Evolutionary conservation across 2,329 filamentous ascomycete genomes (phyloP).

Genomic region (Sporothrix variecibatus): DNA sequence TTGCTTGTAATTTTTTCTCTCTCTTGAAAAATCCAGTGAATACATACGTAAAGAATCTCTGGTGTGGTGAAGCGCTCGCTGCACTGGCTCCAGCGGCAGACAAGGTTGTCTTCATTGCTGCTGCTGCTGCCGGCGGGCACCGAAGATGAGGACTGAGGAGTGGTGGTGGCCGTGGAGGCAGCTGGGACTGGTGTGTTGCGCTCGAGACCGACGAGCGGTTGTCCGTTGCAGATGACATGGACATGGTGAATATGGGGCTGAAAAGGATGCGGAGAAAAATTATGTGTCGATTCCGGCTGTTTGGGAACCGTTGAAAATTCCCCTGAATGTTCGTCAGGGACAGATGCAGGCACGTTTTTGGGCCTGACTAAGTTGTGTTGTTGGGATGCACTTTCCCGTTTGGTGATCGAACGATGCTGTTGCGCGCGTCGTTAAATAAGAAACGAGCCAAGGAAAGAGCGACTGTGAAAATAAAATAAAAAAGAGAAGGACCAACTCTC

Average conservation of each 20-base stretch:
- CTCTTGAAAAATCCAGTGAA: background rate
- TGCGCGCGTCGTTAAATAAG: background rate
- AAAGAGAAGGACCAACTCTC: background rate
- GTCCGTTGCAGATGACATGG: slow-evolving; percentile 27
- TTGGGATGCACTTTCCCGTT: slow-evolving; percentile 17
- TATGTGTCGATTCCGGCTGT: background rate
- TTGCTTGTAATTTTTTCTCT: background rate
- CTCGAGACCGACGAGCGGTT: slow-evolving; percentile 47
- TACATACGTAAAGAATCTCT: slow-evolving; percentile 59
- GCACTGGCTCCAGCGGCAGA: slow-evolving; percentile 63
- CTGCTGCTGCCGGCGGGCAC: slow-evolving; percentile 18
- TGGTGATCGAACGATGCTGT: background rate
- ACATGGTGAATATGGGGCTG: background rate
- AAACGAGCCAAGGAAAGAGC: background rate
- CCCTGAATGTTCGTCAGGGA: background rate
- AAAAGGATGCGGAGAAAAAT: background rate
- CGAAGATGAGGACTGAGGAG: slow-evolving; percentile 38
- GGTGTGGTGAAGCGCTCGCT: slow-evolving; percentile 59
- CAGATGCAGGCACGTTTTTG: slow-evolving; percentile 8
- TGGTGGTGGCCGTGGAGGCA: slow-evolving; percentile 44
- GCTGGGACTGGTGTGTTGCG: slow-evolving; percentile 55
- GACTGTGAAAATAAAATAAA: background rate
- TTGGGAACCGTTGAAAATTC: background rate
- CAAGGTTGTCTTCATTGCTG: slow-evolving; percentile 54
- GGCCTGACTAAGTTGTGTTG: background rate